Conservation (phyloP, 106 monocot genomes). For the Phalaenopsis equestris region DNA sequence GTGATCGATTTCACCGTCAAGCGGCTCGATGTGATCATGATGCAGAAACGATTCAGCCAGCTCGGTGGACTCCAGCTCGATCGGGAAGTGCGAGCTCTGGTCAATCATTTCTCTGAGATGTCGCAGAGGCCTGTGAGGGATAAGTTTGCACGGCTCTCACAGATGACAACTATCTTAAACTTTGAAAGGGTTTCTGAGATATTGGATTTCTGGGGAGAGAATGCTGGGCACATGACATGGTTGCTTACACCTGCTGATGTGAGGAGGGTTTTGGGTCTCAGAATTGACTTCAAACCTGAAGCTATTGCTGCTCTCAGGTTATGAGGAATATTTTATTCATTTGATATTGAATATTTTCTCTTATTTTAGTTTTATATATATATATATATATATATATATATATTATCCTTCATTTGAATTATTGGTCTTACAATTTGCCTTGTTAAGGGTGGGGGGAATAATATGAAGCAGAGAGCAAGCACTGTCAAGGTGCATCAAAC, state of each 20-base stretch:
- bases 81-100: slow-evolving; percentile 79
- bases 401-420: no score
- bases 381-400: no score
- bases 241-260: slow-evolving; percentile 90
- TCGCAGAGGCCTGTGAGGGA: slow-evolving; percentile 87
- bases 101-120: slow-evolving; percentile 89
- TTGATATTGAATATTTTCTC: no score
- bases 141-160: slow-evolving; percentile 87
- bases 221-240: slow-evolving; percentile 96
- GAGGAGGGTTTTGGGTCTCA: slow-evolving; percentile 74
- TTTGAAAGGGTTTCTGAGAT: slow-evolving; percentile 95
- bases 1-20: slow-evolving; percentile 88
- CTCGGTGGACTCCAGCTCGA: slow-evolving; percentile 94
- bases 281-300: slow-evolving; percentile 85
- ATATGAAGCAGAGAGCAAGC: no score
- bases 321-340: slow-evolving; percentile 14
- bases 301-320: slow-evolving; percentile 85
- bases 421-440: no score
- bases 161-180: slow-evolving; percentile 82
- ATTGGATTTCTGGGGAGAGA: slow-evolving; percentile 96
- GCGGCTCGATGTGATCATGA: slow-evolving; percentile 92
- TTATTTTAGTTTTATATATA: no score
- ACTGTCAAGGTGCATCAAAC: no score
- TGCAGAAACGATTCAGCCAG: slow-evolving; percentile 96
- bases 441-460: no score